phyloP scores from a whole-genome alignment of 768 basidiomycete genomes.

The Dentipellis fragilis region DNA sequence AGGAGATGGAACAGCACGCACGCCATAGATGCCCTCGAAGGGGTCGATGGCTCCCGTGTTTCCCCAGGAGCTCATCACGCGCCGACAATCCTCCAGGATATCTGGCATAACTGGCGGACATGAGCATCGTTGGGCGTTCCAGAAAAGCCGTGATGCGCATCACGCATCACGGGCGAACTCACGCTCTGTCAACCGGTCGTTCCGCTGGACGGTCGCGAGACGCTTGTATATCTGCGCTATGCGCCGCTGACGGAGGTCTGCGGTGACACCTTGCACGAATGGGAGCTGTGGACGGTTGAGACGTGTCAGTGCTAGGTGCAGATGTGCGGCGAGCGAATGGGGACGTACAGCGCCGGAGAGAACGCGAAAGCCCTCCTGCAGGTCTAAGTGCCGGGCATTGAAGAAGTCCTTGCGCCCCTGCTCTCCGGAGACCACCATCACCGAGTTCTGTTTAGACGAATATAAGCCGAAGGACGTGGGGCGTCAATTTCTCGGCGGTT shows the following conservation, averaged over 20 bases:
- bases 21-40: slow-evolving; percentile 62
- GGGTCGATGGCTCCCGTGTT: slow-evolving; percentile 56
- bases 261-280: slow-evolving; percentile 66
- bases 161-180: slow-evolving; percentile 21
- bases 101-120: slow-evolving; percentile 44
- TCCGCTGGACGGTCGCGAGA: slow-evolving; percentile 51
- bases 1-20: slow-evolving; percentile 20
- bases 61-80: slow-evolving; percentile 57
- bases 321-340: neutral
- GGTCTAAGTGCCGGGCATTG: slow-evolving; percentile 57
- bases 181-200: slow-evolving; percentile 52
- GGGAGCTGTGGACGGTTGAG: slow-evolving; percentile 41
- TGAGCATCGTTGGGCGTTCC: neutral
- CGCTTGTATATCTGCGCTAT: slow-evolving; percentile 66
- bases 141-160: slow-evolving; percentile 6
- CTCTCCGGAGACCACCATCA: slow-evolving; percentile 71
- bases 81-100: slow-evolving; percentile 55
- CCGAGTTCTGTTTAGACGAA: slow-evolving; percentile 43
- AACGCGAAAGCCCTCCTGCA: slow-evolving; percentile 72
- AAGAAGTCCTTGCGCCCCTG: slow-evolving; percentile 61
- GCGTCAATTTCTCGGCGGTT: neutral
- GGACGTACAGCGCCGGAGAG: slow-evolving; percentile 65
- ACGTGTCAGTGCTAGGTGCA: neutral
- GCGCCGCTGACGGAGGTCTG: slow-evolving; percentile 51
- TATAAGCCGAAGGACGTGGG: slow-evolving; percentile 8